Base-by-base conservation (phyloP, 495 filamentous ascomycete species). In the Penicillium atrosanguineum region DNA sequence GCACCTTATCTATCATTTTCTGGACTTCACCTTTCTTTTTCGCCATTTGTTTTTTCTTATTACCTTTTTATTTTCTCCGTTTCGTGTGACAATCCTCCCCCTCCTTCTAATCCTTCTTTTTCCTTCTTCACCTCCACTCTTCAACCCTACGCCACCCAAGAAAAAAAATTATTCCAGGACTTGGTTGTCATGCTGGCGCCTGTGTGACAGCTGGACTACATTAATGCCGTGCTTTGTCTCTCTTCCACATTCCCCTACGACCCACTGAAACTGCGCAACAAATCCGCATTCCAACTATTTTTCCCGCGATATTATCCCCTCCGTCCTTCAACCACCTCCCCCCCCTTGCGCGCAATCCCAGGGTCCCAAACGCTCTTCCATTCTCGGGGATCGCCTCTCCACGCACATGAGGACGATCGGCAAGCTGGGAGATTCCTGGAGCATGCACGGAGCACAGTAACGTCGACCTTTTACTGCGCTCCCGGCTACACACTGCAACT, bases 381-480 rank as follows among this genome's bases (percentile, higher is more conserved):
- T 69, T 64, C 63, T 64, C 59, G 56, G 57, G 46, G 58, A 66
- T 60, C 60, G 58, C 49, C 59, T 61, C 62, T 67, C 64, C 67
- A 65, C 56, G 69, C 68, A 68, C 63, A 74, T 71, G 71, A 76
- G 64, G 67, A 61, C 63, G 69, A 74, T 70, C 71, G 65, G 65
- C 73, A 64, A 61, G 56, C 62, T 72, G 69, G 64, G 69, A 74
- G 67, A 65, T 74, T 75, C 67, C 68, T 73, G 72, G 72, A 69
- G 72, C 70, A 76, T 75, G 74, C 72, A 75, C 73, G 70, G 72
- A 73, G 74, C 63, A 65, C 68, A 74, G 72, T 71, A 72, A 71
- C 62, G 50, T 70, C 64, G 64, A 67, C 60, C 56, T 16, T 54
- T 48, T 60, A 64, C 65, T 69, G 63, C 60, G 63, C 69, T 63